Base-by-base conservation (phyloP, 2,329 filamentous ascomycete species). In the Rhexocercosporidium sp. region DNA sequence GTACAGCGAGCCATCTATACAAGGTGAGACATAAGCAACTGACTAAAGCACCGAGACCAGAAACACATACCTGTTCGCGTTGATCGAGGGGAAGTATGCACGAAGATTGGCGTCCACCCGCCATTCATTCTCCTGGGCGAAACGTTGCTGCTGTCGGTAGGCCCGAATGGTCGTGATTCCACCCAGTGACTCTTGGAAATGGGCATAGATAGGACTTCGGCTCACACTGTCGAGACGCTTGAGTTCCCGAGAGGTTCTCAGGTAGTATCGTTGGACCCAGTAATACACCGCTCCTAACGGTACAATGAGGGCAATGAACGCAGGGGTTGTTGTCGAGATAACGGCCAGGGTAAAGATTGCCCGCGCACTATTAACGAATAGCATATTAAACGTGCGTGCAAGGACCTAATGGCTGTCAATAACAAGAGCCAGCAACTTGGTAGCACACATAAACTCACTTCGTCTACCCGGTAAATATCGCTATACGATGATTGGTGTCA, bases 371-470 rank as follows among this genome's bases (percentile, higher is more conserved):
- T 95, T 95, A 75, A 89, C 88, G 76, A 96, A 95, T 69, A 95
- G 83, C 94, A 98, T 98, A 81, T 98, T 98, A 84, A 99, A 99
- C 16, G 94, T 97, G 72, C 96, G 91, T 70, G 96, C 95, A 73
- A 99, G 86, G 49, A 98, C 92, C 82, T 99, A 93, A 77, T 97
- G 94, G 67, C 93, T 90, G 77, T 94, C 90, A 80, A 89, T 89
- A 72, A 47, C 70, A 68, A 65, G n/a, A 57, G 70, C 56, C 64
- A 71, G 62, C 66, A 68, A 22, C 29, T 54, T 49, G 44, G 66
- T 68, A 78, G 75, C 66, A 74, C 62, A 64, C 49, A 51, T 70
- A 53, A 57, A 70, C 70, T 69, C 67, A 72, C 76, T 69, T 77
- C 76, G 66, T 77, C 76, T 39, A 77, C 75, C 59, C 83, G 82